These are phyloP conservation scores for Scleroderma bovista DNA, from an alignment of 768 basidiomycete genomes.

Conservation along the genomic window DNA sequence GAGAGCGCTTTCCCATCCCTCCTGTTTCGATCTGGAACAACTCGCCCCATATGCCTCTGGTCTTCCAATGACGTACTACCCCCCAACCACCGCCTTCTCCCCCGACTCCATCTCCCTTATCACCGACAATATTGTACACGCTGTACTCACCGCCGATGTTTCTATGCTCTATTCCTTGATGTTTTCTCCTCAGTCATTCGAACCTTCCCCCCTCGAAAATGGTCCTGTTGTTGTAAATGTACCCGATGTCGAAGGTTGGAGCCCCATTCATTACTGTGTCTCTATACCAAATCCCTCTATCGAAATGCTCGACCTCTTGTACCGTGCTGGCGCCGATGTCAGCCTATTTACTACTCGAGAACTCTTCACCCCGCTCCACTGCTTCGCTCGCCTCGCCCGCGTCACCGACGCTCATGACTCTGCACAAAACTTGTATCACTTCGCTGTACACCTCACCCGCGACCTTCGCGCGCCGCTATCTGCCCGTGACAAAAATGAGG, in stretches of 20 bases:
- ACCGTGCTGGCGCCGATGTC: slow-evolving; percentile 71
- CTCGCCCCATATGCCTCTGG: slow-evolving; percentile 24
- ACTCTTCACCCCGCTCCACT: slow-evolving; percentile 64
- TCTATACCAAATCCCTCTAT: slow-evolving; percentile 49
- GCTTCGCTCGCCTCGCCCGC: slow-evolving; percentile 44
- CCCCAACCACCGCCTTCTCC: slow-evolving; percentile 30
- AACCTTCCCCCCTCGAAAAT: slow-evolving; percentile 35
- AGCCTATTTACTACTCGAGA: slow-evolving; percentile 61
- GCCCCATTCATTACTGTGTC: slow-evolving; percentile 66
- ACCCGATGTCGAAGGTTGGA: slow-evolving; percentile 66
- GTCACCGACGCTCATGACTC: slow-evolving; percentile 31
- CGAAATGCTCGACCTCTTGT: slow-evolving; percentile 62
- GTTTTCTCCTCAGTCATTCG: slow-evolving; percentile 42
- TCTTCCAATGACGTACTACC: slow-evolving; percentile 23
- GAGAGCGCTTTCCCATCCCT: slow-evolving; percentile 21
- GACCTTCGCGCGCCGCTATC: slow-evolving; percentile 66
- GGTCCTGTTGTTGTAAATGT: slow-evolving; percentile 58
- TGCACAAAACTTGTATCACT: slow-evolving; percentile 43
- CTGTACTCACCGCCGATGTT: slow-evolving; percentile 45
- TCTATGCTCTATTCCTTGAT: slow-evolving; percentile 49
- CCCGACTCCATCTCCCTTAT: slow-evolving; percentile 36
- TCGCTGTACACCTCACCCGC: slow-evolving; percentile 61
- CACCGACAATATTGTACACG: slow-evolving; percentile 51
- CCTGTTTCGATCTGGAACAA: slow-evolving; percentile 12
- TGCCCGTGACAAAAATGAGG: slow-evolving; percentile 59